Evolutionary conservation across 192 early-diverging fungal genomes (phyloP), one percentile per base, ranked within the genome.

Genomic region (Coemansia sp.): DNA sequence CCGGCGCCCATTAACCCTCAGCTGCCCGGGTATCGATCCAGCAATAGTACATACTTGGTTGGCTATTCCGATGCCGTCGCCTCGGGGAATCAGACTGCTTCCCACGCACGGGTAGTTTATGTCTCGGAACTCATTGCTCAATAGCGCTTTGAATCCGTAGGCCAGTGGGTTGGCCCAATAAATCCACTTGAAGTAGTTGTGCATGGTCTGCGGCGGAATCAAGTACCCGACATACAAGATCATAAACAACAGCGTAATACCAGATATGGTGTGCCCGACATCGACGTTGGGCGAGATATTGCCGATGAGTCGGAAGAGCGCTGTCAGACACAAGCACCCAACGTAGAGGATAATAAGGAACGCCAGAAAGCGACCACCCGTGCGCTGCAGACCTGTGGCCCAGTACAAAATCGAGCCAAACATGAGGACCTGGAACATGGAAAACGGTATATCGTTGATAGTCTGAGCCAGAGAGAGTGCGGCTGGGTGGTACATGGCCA

Each of bases 111-210:
- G 69, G 11, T 70, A 63, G 23, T 28, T 21, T 14, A 85, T 74
- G 43, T 68, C 48, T 56, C 66, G 65, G 66, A 69, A 81, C 66
- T 81, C 78, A 69, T 92, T 92, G 37, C 75, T 76, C 63, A 90
- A 61, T 23, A 92, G 75, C 20, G 86, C 73, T 60, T 86, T 85
- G 75, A 86, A 85, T 0, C 83, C 88, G 66, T 91, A 93, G 0
- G 85, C 73, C 21, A 91, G 69, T n/a, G 89, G 89, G 60, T 88
- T 87, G 36, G 90, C 86, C 82, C 83, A 89, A 67, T 76, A 85
- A n/a, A 90, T 74, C 84, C 87, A 90, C 45, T 63, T 74, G 36
- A 91, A 83, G 78, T 85, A 90, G 37, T 59, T 34, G 63, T 84
- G 84, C 85, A 90, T 86, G 6, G 66, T 40, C 9, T 59, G 38